Base-by-base conservation (phyloP, 2,329 filamentous ascomycete species). In the Chaetomiaceae sp. region DNA sequence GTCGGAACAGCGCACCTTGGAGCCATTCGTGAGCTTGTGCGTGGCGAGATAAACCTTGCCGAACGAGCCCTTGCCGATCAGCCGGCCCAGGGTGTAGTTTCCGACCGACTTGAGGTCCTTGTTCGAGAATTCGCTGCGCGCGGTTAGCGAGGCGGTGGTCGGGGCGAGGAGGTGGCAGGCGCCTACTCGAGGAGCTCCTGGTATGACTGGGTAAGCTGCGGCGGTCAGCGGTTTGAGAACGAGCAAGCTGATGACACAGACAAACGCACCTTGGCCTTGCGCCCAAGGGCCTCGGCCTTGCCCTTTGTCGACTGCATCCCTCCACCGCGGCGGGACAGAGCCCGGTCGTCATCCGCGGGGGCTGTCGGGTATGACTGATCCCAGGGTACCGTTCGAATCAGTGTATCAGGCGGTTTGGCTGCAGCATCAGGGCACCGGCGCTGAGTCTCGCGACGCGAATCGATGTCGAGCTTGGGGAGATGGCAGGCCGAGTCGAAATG, bases 1-100 rank as follows among this genome's bases (percentile, higher is more conserved):
- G 25, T 27, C 11, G n/a, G n/a, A 3, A n/a, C 37, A 46, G 67
- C 76, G 57, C 66, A 92, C 91, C 83, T 96, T 97, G 68, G 91
- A 96, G 66, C 91, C 92, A 84, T 96, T 96, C 66, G 90, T 97
- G 71, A 99, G 89, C 72, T 96, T 97, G 72, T 99, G 94, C 42
- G 86, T 84, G 54, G 92, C 94, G 55, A 99, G 80, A 71, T 99
- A 99, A 65, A 99, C 94, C 74, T 96, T 97, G 65, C 94, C 94
- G 72, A 99, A 99, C 59, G 91, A 96, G 54, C 94, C 94, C 69
- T 97, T 99, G 62, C 94, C 94, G 68, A 99, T 96, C 54, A 99
- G 78, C 55, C 85, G 85, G 42, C 94, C 94, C 53, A 99, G 81
- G 33, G 85, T 86, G 72, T 99, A 99, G 75, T 96, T 97, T 63